Conservation (phyloP, 2,329 filamentous ascomycete species). For the Nemania serpens region DNA sequence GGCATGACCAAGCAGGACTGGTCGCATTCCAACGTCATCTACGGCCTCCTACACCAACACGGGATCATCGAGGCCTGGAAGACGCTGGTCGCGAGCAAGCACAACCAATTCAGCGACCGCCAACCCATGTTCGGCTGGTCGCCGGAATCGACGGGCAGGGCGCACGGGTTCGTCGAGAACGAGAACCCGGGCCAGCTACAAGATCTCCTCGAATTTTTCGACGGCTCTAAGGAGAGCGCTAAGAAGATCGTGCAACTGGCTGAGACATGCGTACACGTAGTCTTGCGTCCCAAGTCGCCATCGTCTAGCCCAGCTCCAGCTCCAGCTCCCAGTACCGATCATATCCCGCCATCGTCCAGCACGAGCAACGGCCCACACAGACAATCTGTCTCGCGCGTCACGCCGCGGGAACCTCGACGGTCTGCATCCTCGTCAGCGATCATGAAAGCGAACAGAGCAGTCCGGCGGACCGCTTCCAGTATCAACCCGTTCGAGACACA, state of each 20-base stretch:
- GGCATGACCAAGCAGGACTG: conserved; percentile 67
- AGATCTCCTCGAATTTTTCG: conserved; percentile 69
- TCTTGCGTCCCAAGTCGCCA: conserved; percentile 38
- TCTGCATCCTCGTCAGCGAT: conserved; percentile 36
- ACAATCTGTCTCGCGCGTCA: conserved; percentile 14
- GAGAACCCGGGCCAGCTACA: conserved; percentile 67
- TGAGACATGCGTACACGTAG: conserved; percentile 46
- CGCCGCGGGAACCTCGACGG: conserved; percentile 31
- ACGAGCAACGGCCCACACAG: conserved; percentile 11
- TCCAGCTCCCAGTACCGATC: conserved; percentile 9
- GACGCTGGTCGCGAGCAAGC: conserved; percentile 53
- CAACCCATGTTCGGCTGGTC: conserved; percentile 66
- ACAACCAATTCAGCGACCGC: conserved; percentile 51
- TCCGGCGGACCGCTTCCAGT: conserved; percentile 22
- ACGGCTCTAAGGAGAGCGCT: conserved; percentile 60
- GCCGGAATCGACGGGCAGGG: conserved; percentile 58
- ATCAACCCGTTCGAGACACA: conserved; percentile 22
- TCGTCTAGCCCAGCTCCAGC: conserved; percentile 19
- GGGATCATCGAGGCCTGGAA: conserved; percentile 67
- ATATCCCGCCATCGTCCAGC: conserved; percentile 7
- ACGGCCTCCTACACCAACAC: conserved; percentile 69
- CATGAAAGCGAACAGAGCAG: conserved; percentile 23
- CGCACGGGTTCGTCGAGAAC: conserved; percentile 63
- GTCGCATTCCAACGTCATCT: conserved; percentile 71
- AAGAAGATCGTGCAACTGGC: conserved; percentile 62